Percentiles rank a stretch among this genome's conserved stretches.
Conservation (phyloP, 2,329 filamentous ascomycete genomes). For the Colletotrichum orbiculare region DNA sequence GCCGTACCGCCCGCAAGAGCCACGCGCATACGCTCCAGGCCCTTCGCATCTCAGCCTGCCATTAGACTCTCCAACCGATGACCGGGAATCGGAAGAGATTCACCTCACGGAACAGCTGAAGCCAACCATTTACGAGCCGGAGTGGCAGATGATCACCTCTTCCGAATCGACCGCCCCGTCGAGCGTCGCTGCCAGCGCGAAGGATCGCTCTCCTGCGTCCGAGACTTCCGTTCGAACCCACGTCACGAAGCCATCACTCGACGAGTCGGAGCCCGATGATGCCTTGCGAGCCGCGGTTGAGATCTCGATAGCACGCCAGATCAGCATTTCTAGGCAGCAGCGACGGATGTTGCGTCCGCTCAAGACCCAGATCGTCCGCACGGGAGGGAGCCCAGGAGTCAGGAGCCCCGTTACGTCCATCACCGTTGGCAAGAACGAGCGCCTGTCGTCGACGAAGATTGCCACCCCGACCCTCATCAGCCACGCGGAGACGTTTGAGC, state of each 20-base stretch:
- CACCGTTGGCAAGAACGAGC: constrained; percentile 41
- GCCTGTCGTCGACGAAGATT: constrained; percentile 50
- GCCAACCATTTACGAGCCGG: constrained; percentile 53
- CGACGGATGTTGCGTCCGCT: constrained; percentile 68
- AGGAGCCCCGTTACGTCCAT: constrained; percentile 30
- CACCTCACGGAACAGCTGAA: constrained; percentile 46
- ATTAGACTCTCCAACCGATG: constrained; percentile 54
- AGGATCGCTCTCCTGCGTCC: constrained; percentile 47
- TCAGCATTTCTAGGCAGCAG: constrained; percentile 73
- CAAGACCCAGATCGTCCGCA: constrained; percentile 45
- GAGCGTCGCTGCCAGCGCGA: constrained; percentile 41
- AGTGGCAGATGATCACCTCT: constrained; percentile 60
- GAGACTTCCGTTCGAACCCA: constrained; percentile 48
- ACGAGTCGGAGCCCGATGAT: constrained; percentile 50
- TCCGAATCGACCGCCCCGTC: constrained; percentile 42
- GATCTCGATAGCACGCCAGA: constrained; percentile 75
- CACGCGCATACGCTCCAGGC: constrained; percentile 42
- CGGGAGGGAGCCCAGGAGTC: constrained; percentile 28
- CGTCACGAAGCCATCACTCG: constrained; percentile 47
- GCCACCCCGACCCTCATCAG: constrained; percentile 59
- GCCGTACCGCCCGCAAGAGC: not conserved
- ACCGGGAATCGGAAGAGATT: constrained; percentile 40
- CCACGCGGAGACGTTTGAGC: constrained; percentile 46
- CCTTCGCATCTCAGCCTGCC: constrained; percentile 50
- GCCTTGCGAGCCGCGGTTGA: constrained; percentile 68